A percentile compares a stretch with the other conserved stretches of the same genome.
phyloP scores from a whole-genome alignment of 371 early-diverging fungal genomes.

The Aphelidium insulamus region DNA sequence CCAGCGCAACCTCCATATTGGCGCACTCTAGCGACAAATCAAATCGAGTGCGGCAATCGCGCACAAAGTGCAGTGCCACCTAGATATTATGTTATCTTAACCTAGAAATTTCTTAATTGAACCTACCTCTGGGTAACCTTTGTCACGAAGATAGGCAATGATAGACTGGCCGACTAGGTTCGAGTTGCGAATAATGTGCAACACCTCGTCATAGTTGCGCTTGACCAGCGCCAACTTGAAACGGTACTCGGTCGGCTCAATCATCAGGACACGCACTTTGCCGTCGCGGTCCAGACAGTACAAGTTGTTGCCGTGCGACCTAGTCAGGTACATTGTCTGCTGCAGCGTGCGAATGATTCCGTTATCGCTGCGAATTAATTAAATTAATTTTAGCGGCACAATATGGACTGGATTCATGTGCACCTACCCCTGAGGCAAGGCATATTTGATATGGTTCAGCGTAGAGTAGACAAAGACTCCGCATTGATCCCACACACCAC shows the following conservation, averaged over 20 bases:
- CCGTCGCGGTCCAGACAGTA: constrained; percentile 72
- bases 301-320: constrained; percentile 58
- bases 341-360: constrained; percentile 91
- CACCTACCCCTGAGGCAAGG: constrained; percentile 64
- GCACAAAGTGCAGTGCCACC: constrained; percentile 94
- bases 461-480: constrained; percentile 92
- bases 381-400: not conserved
- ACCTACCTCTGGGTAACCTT: constrained; percentile 76
- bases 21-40: constrained; percentile 91
- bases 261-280: constrained; percentile 50
- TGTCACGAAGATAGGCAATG: constrained; percentile 93
- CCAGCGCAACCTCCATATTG: constrained; percentile 74
- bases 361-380: constrained; percentile 35
- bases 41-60: constrained; percentile 80
- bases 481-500: constrained; percentile 80
- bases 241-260: constrained; percentile 92
- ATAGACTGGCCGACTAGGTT: constrained; percentile 94
- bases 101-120: not conserved
- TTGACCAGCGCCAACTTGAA: constrained; percentile 87
- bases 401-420: not conserved
- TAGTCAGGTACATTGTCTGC: constrained; percentile 73
- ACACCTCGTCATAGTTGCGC: constrained; percentile 72
- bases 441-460: constrained; percentile 94
- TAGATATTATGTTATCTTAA: constrained; percentile 2
- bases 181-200: constrained; percentile 78